A percentile compares a stretch with the other conserved stretches of the same genome.
These are phyloP conservation scores for Penicillium sp. DNA, from an alignment of 2,329 filamentous ascomycete genomes.

Conservation along the genomic window DNA sequence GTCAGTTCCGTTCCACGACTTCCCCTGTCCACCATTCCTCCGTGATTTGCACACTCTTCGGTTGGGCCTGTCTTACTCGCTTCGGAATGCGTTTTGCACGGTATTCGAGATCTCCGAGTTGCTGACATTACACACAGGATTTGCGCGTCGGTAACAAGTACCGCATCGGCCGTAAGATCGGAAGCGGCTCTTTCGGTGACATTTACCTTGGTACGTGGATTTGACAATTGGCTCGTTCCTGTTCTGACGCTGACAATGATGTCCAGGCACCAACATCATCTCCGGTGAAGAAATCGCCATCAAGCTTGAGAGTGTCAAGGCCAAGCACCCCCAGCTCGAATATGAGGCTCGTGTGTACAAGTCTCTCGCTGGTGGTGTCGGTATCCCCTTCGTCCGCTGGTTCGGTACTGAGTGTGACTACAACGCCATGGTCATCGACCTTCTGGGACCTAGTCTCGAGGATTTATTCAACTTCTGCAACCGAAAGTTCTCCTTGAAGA, in stretches of 20 bases:
- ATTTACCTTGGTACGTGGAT: slow-evolving; percentile 76
- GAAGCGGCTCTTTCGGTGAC: slow-evolving; percentile 95
- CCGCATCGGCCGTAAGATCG: slow-evolving; percentile 98
- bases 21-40: neutral
- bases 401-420: slow-evolving; percentile 99
- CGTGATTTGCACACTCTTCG: neutral
- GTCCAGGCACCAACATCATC: slow-evolving; percentile 92
- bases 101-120: neutral
- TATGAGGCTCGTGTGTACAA: slow-evolving; percentile 94
- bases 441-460: slow-evolving; percentile 92
- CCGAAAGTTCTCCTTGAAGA: slow-evolving; percentile 99
- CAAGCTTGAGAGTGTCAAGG: slow-evolving; percentile 99
- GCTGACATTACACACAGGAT: slow-evolving; percentile 65
- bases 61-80: neutral
- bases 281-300: slow-evolving; percentile 99
- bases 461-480: slow-evolving; percentile 99
- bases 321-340: slow-evolving; percentile 97
- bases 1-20: slow-evolving; percentile 26
- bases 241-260: slow-evolving; percentile 14
- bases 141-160: slow-evolving; percentile 99
- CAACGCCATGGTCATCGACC: slow-evolving; percentile 98
- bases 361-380: slow-evolving; percentile 89
- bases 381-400: slow-evolving; percentile 98
- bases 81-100: neutral
- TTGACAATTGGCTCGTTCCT: neutral